Base-by-base conservation (phyloP, 306 rosid genomes). In the Prunus mume region DNA sequence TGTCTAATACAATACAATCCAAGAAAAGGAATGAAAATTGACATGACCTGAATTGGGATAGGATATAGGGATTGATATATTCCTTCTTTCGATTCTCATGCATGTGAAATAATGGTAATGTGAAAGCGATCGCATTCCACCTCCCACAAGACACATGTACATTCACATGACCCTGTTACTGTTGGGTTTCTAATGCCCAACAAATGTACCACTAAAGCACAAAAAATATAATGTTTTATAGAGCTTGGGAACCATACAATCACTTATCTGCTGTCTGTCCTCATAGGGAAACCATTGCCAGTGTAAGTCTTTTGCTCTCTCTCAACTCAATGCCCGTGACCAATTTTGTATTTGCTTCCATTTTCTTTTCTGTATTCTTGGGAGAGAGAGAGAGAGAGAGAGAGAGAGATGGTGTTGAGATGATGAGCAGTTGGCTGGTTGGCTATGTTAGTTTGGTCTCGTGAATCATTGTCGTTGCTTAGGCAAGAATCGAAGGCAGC, bases 281-380 rank as follows among this genome's bases (percentile, higher is more conserved):
- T 83, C 82, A 41, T 24, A 57, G 68, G 68, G 46, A 20, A 62
- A 55, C 77, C 24, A 41, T 58, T 14, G 52, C 68, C 73, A 76
- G 46, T 65, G 15, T 9, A 65, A 72, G 79, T 5, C n/a, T n/a
- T n/a, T 38, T 27, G 15, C 22, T 70, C 83, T 9, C 28, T 2
- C 49, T 70, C 38, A 13, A 14, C 34, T 70, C 49, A 81, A 76
- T 65, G 46, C 95, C 81, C 95, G 92, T 88, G 95, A 90, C 71
- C 87, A 55, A 54, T 10, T 63, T 49, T 17, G 47, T 73, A 38
- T 6, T 69, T 81, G 71, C 65, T 76, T 68, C 17, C 51, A 9
- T 22, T 47, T 9, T 46, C 19, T 24, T 47, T 55, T 28, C 18
- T 60, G 10, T 47, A 14, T 25, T 24, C 18, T 64, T 22, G 79